These are phyloP conservation scores for Ogataea pilisensis DNA, from an alignment of 805 yeast genomes.

Conservation along the genomic window DNA sequence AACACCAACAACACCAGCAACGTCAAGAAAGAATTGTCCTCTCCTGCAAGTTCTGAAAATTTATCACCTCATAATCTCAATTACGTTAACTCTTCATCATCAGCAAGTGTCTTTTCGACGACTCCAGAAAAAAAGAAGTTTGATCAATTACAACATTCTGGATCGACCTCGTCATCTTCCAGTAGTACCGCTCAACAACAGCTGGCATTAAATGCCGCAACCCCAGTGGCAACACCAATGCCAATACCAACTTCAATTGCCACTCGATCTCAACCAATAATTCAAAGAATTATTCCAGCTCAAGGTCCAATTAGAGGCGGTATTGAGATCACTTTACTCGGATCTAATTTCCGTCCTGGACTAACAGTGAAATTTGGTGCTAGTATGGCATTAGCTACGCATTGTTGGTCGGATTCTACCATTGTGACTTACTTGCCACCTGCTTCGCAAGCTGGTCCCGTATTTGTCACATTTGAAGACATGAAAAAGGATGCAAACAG, in stretches of 20 bases:
- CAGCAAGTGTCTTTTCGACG: slow-evolving; percentile 28
- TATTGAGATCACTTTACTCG: slow-evolving; percentile 86
- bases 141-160: slow-evolving; percentile 6
- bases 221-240: background rate
- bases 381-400: slow-evolving; percentile 74
- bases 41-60: slow-evolving; percentile 31
- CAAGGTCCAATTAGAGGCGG: slow-evolving; percentile 98
- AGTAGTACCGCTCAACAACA: too few relatives aligned
- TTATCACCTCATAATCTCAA: slow-evolving; percentile 29
- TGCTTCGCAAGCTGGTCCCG: slow-evolving; percentile 85
- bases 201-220: background rate
- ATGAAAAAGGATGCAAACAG: slow-evolving; percentile 11
- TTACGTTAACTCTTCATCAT: slow-evolving; percentile 24
- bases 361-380: slow-evolving; percentile 83
- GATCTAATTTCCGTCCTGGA: slow-evolving; percentile 81
- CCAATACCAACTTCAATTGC: slow-evolving; percentile 3
- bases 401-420: slow-evolving; percentile 94
- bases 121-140: slow-evolving; percentile 29
- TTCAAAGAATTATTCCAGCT: slow-evolving; percentile 88
- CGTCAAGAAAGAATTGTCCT: slow-evolving; percentile 22
- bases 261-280: slow-evolving; percentile 41
- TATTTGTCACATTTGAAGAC: slow-evolving; percentile 70
- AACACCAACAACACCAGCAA: background rate
- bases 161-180: background rate
- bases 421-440: slow-evolving; percentile 94